phyloP scores from a whole-genome alignment of 2,329 filamentous ascomycete genomes.

The Hypoxylon rubiginosum region DNA sequence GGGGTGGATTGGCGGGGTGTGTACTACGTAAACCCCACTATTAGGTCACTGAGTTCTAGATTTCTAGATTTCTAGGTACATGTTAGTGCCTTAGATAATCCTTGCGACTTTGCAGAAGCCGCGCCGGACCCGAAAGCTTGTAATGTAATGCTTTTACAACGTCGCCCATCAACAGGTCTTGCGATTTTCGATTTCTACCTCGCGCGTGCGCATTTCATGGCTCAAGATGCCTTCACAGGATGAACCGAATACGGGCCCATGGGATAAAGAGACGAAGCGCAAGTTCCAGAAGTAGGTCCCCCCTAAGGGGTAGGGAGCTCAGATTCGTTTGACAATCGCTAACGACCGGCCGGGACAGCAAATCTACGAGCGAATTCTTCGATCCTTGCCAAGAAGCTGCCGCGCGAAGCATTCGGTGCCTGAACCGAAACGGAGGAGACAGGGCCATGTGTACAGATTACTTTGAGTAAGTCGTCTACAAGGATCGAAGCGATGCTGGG shows the following conservation, averaged over 20 bases:
- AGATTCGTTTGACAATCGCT: constrained; percentile 3
- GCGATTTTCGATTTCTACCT: background rate
- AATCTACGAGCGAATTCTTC: constrained; percentile 88
- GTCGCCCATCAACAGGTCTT: background rate
- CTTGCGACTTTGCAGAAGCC: too few species aligned
- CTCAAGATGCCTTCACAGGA: constrained; percentile 46
- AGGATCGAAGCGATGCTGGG: background rate
- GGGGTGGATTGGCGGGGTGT: background rate
- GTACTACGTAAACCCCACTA: too few species aligned
- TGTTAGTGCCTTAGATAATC: too few species aligned
- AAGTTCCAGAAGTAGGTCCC: constrained; percentile 73
- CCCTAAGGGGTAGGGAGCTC: background rate
- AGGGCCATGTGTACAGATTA: constrained; percentile 93
- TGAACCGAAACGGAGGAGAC: constrained; percentile 90
- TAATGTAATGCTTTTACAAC: background rate
- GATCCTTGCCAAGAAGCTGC: constrained; percentile 97
- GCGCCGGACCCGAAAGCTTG: too few species aligned
- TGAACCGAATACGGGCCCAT: constrained; percentile 54
- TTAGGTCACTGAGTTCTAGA: too few species aligned
- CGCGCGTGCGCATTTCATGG: constrained; percentile 16
- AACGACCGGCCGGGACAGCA: constrained; percentile 66
- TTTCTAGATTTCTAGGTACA: too few species aligned
- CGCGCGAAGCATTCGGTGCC: constrained; percentile 84
- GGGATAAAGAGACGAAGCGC: constrained; percentile 70
- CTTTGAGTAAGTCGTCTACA: constrained; percentile 79